phyloP scores from a whole-genome alignment of 1,284 basidiomycete species.

The Cryptococcus amylolentus region DNA sequence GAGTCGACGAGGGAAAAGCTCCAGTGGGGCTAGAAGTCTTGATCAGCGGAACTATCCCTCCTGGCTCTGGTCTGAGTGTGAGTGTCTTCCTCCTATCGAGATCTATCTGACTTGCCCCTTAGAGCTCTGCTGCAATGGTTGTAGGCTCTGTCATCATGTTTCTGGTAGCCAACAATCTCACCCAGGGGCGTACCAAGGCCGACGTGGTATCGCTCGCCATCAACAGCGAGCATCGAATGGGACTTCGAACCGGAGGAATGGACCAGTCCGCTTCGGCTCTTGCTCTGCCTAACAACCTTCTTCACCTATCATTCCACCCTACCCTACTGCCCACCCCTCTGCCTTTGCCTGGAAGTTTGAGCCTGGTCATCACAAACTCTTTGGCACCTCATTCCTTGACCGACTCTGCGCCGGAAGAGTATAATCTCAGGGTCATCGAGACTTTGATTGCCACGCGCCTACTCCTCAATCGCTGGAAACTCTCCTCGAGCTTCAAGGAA shows the following conservation, averaged over 20 bases:
- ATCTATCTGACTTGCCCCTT: not conserved
- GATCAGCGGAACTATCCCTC: conserved; percentile 72
- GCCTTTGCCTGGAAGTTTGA: conserved; percentile 37
- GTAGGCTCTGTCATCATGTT: conserved; percentile 76
- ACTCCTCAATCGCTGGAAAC: conserved; percentile 59
- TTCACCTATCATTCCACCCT: conserved; percentile 79
- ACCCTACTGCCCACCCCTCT: conserved; percentile 62
- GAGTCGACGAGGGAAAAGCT: conserved; percentile 30
- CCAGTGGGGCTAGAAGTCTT: conserved; percentile 65
- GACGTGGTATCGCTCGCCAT: conserved; percentile 70
- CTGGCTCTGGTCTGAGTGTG: conserved; percentile 76
- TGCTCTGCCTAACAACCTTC: conserved; percentile 62
- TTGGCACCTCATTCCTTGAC: conserved; percentile 79
- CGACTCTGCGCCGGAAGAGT: conserved; percentile 67
- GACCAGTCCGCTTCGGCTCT: conserved; percentile 76
- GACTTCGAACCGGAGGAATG: conserved; percentile 53
- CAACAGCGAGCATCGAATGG: conserved; percentile 77
- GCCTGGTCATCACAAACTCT: conserved; percentile 78
- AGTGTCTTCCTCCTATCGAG: conserved; percentile 44
- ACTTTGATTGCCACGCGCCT: conserved; percentile 72
- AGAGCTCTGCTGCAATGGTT: conserved; percentile 67
- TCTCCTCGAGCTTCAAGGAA: conserved; percentile 28
- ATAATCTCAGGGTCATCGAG: conserved; percentile 85
- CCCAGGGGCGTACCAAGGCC: conserved; percentile 61
- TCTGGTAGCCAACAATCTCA: conserved; percentile 67